Evolutionary conservation across 2,329 filamentous ascomycete genomes (phyloP).

Genomic region (Colletotrichum sp.): DNA sequence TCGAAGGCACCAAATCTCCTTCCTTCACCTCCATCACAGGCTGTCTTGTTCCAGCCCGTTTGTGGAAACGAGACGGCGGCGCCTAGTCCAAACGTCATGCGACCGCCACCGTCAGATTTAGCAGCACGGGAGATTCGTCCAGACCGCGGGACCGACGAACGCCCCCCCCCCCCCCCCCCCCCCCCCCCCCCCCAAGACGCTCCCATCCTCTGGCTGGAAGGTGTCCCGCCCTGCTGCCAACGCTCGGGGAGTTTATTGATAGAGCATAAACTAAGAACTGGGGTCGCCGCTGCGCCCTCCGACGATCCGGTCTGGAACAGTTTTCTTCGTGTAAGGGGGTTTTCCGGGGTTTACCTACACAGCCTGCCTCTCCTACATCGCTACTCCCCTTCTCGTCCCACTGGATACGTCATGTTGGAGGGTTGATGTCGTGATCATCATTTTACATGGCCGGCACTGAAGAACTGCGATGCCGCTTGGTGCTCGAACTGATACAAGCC

Average conservation of each 20-base stretch:
- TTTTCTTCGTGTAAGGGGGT: neutral
- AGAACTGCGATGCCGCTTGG: neutral
- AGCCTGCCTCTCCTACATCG: neutral
- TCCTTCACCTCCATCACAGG: neutral
- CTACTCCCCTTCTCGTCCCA: neutral
- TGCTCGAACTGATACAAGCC: neutral
- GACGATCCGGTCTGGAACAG: conserved; percentile 1
- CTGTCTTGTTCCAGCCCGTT: neutral
- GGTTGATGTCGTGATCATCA: neutral
- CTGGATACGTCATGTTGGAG: neutral
- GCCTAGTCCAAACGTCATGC: neutral
- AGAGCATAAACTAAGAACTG: neutral
- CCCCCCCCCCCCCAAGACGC: too few species aligned
- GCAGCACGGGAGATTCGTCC: neutral
- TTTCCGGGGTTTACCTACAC: neutral
- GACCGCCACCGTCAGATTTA: neutral
- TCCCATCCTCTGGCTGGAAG: neutral
- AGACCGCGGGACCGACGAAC: neutral
- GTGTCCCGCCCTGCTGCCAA: neutral
- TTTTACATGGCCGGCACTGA: neutral
- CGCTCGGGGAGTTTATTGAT: neutral
- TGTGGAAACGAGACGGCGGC: neutral
- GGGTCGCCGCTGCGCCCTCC: conserved; percentile 1
- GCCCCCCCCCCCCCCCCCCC: too few species aligned
- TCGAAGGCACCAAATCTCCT: neutral